Evolutionary conservation across 306 rosid genomes (phyloP), one percentile per base, ranked within the genome.

Genomic region (Castanea sativa): DNA sequence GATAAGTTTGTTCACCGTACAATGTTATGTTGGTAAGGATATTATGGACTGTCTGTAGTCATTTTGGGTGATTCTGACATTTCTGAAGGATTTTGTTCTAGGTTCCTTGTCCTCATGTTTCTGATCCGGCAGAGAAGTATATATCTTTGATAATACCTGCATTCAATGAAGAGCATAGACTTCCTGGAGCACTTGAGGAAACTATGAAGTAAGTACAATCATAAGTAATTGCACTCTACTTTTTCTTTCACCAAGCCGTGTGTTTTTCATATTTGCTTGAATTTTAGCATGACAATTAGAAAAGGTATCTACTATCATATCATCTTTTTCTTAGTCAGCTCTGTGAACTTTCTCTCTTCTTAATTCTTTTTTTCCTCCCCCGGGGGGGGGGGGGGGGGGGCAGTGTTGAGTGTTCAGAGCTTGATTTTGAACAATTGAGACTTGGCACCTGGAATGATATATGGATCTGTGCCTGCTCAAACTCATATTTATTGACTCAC

Each of bases 51-150:
- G 2, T 76, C 58, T 60, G 71, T 58, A 29, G 68, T 71, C 74
- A n/a, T 81, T 83, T 72, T 83, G 52, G 52, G 20, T 73, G 83
- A 76, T 81, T 65, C 75, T 74, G 76, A 80, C 55, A 76, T 41
- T 1, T 76, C 52, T 73, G 55, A 55, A 6, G 69, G 6, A 53
- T 45, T 68, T 32, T 69, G 71, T 74, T 71, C 59, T 74, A 94
- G 97, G 97, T 92, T 86, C 88, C 88, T 45, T 94, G 97, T 70
- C 91, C 98, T 69, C 87, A 90, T 29, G 82, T 92, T 80, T 91
- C 83, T 75, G 95, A 92, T 91, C 97, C 97, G 52, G 94, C 98
- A 0, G 88, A 92, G 56, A 94, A 94, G 85, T 94, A 91, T 86
- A 80, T 94, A 18, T 92, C 97, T 73, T 85, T 94, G 88, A 91